Conservation (phyloP, 306 rosid genomes). For the Crataegus laevigata region DNA sequence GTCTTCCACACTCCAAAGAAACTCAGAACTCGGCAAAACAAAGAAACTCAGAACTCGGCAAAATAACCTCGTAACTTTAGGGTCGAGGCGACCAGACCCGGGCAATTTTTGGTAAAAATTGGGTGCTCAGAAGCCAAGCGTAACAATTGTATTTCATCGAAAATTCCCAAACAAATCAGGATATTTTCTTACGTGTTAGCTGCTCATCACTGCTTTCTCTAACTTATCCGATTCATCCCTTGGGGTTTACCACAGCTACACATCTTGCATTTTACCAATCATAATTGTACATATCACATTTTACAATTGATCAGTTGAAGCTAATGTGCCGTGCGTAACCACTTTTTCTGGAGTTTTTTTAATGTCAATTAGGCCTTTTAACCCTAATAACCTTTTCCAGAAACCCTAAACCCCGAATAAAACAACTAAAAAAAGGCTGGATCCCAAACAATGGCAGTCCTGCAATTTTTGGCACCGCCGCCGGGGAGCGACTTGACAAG, state of each 20-base stretch:
- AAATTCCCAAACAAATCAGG: background rate
- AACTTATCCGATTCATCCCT: background rate
- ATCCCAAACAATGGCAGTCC: background rate
- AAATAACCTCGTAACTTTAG: too few relatives aligned
- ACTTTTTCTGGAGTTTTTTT: constrained; percentile 8
- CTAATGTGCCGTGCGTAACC: constrained; percentile 72
- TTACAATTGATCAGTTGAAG: background rate
- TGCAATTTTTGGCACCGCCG: background rate
- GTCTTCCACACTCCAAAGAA: too few relatives aligned
- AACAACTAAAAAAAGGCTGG: background rate
- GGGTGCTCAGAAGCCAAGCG: constrained; percentile 3
- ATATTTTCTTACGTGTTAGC: background rate
- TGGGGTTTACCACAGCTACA: too few relatives aligned
- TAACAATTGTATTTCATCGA: background rate
- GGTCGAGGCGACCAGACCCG: too few relatives aligned
- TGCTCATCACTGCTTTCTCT: background rate
- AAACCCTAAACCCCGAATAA: background rate
- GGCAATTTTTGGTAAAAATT: too few relatives aligned
- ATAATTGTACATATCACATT: too few relatives aligned
- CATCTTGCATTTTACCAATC: too few relatives aligned
- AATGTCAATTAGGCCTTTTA: constrained; percentile 48
- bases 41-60: too few relatives aligned
- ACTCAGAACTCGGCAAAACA: too few relatives aligned
- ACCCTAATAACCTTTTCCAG: background rate
- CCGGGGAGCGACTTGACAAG: background rate